Percentiles rank a stretch among this genome's conserved stretches.
Conservation (phyloP, 2,329 filamentous ascomycete species). For the Sclerotinia subarctica region DNA sequence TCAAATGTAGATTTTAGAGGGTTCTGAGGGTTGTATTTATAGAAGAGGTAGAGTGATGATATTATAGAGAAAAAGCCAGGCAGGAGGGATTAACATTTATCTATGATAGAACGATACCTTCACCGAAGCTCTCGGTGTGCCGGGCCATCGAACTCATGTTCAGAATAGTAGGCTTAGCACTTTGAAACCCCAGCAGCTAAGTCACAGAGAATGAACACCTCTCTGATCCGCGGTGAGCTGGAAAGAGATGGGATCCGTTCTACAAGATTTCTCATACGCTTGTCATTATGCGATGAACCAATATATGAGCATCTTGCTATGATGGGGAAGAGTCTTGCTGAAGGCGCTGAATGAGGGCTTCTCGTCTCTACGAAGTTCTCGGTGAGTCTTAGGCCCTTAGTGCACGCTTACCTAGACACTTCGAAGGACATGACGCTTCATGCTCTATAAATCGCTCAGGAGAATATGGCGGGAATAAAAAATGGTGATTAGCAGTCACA, state of each 20-base stretch:
- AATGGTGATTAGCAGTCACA: neutral
- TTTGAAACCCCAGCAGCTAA: neutral
- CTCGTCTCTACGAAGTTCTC: neutral
- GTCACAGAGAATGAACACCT: neutral
- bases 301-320: neutral
- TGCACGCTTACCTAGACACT: neutral
- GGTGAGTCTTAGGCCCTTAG: neutral
- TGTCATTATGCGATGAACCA: neutral
- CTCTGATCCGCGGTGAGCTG: neutral
- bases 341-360: neutral
- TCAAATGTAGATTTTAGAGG: neutral
- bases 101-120: neutral
- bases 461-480: neutral
- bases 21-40: neutral
- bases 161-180: neutral
- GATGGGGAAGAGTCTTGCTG: neutral
- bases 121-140: conserved; percentile 3
- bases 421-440: neutral
- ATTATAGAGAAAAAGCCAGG: neutral
- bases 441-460: neutral
- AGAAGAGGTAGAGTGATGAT: neutral
- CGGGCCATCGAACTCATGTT: neutral
- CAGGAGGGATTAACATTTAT: neutral
- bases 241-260: neutral
- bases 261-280: neutral